phyloP scores from a whole-genome alignment of 1,139 yeast genomes.

The Candida sp. region DNA sequence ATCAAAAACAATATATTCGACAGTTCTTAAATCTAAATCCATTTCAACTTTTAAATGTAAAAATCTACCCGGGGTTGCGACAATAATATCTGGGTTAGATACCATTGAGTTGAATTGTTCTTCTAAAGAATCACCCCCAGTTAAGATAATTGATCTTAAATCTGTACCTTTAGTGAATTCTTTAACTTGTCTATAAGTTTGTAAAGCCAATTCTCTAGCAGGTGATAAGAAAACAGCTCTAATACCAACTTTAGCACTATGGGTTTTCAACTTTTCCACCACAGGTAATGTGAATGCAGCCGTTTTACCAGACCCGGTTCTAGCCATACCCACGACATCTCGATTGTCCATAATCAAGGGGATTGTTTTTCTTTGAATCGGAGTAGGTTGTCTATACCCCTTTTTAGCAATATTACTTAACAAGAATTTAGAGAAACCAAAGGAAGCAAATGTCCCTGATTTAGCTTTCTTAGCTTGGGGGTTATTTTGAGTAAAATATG shows the following conservation, averaged over 20 bases:
- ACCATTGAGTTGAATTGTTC: conserved; percentile 94
- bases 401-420: conserved; percentile 71
- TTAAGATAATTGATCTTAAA: conserved; percentile 72
- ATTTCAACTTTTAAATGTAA: conserved; percentile 94
- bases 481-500: conserved; percentile 36
- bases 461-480: conserved; percentile 62
- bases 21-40: conserved; percentile 76
- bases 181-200: conserved; percentile 83
- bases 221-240: conserved; percentile 90
- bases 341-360: conserved; percentile 84
- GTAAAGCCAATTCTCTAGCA: conserved; percentile 83
- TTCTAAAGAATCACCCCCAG: conserved; percentile 97
- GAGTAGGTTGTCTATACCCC: conserved; percentile 95
- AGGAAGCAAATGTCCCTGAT: conserved; percentile 83
- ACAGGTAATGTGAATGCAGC: conserved; percentile 97
- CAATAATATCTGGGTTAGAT: conserved; percentile 89
- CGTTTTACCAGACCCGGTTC: conserved; percentile 99
- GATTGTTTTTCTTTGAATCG: conserved; percentile 93
- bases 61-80: conserved; percentile 98
- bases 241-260: conserved; percentile 84
- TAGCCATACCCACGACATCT: conserved; percentile 99
- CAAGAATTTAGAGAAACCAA: conserved; percentile 78
- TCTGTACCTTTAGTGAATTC: conserved; percentile 87
- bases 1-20: conserved; percentile 92
- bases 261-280: conserved; percentile 63